These are phyloP conservation scores for Thinopyrum elongatum DNA, from an alignment of 176 grass and related monocot genomes.

Conservation along the genomic window DNA sequence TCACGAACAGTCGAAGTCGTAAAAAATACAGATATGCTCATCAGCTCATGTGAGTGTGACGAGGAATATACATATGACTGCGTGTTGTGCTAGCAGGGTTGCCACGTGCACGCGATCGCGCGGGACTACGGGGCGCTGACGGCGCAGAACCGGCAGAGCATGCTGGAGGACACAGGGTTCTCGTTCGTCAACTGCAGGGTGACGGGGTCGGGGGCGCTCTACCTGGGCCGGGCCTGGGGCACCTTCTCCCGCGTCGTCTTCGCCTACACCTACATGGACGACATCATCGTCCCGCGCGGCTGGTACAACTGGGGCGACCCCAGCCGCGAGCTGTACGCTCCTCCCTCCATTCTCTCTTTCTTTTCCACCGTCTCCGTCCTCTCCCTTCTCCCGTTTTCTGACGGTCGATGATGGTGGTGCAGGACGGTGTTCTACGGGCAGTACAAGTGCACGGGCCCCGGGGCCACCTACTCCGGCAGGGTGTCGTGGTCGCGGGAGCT, in stretches of 20 bases:
- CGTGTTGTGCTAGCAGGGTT: conserved; percentile 37
- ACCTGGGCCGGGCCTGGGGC: conserved; percentile 87
- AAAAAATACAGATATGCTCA: too few species aligned
- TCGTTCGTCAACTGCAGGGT: conserved; percentile 89
- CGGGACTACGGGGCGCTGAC: conserved; percentile 86
- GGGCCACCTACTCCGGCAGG: conserved; percentile 56
- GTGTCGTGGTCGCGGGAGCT: conserved; percentile 84
- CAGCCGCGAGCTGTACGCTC: conserved; percentile 56
- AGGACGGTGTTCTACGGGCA: conserved; percentile 99
- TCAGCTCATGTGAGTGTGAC: too few species aligned
- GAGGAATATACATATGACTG: background rate
- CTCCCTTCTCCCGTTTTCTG: too few species aligned
- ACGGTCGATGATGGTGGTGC: background rate
- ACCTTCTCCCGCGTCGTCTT: conserved; percentile 93
- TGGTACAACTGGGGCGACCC: conserved; percentile 99
- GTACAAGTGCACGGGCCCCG: conserved; percentile 85
- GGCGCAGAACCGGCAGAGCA: conserved; percentile 84
- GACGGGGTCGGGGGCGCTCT: conserved; percentile 82
- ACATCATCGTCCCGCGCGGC: conserved; percentile 80
- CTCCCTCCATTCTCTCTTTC: background rate
- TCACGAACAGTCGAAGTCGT: too few species aligned
- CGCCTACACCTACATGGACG: conserved; percentile 96
- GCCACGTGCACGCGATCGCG: conserved; percentile 90
- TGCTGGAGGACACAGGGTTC: conserved; percentile 92
- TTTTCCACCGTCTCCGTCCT: too few species aligned